Evolutionary conservation across 768 basidiomycete genomes (phyloP).

Genomic region (Lyophyllum semitale): DNA sequence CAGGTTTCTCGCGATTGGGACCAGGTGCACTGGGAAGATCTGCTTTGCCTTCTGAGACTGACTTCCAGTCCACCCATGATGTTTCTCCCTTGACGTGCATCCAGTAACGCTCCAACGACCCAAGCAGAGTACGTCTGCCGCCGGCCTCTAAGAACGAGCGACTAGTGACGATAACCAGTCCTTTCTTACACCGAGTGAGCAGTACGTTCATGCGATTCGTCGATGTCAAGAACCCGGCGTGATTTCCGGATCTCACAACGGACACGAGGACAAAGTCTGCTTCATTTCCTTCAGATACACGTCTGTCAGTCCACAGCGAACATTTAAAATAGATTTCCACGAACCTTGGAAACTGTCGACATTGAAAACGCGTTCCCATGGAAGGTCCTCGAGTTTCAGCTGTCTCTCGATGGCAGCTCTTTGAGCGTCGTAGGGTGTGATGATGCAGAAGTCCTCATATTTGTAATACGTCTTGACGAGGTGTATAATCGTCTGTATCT

Average conservation of each 20-base stretch:
- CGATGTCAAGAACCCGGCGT: constrained; percentile 47
- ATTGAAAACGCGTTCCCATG: constrained; percentile 48
- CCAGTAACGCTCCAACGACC: constrained; percentile 33
- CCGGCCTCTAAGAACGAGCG: constrained; percentile 36
- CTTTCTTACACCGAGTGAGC: constrained; percentile 48
- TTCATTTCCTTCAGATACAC: constrained; percentile 46
- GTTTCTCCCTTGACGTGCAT: constrained; percentile 8
- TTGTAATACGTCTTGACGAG: constrained; percentile 44
- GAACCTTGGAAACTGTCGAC: constrained; percentile 59
- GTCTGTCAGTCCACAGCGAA: neutral
- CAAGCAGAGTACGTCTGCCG: constrained; percentile 44
- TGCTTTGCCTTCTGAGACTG: constrained; percentile 26
- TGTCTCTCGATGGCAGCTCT: constrained; percentile 39
- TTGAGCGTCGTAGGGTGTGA: constrained; percentile 59
- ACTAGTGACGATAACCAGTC: constrained; percentile 50
- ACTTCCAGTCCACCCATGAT: constrained; percentile 35
- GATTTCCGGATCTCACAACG: constrained; percentile 42
- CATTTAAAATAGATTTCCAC: neutral
- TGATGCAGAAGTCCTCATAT: constrained; percentile 40
- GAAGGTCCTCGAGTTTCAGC: constrained; percentile 34
- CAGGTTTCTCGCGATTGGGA: constrained; percentile 6
- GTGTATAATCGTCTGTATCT: constrained; percentile 40
- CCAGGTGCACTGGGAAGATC: constrained; percentile 32
- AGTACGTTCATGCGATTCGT: constrained; percentile 53
- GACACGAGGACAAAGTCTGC: constrained; percentile 51